Conservation (phyloP, 768 basidiomycete species). For the Pisolithus marmoratus region DNA sequence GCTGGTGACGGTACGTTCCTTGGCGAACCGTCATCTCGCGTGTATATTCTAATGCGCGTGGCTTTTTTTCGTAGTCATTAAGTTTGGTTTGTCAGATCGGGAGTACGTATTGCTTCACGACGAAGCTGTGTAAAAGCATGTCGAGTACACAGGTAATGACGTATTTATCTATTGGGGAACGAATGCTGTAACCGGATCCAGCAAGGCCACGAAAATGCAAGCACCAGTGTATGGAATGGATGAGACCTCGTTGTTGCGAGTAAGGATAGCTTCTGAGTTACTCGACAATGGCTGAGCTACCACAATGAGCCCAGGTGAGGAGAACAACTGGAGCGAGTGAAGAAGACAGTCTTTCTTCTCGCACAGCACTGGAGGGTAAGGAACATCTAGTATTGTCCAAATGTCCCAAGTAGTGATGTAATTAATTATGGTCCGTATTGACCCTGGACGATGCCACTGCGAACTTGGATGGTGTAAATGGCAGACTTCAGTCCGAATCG, state of each 20-base stretch:
- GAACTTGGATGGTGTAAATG: conserved; percentile 14
- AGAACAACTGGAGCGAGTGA: no score
- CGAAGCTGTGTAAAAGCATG: conserved; percentile 45
- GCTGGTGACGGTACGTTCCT: conserved; percentile 64
- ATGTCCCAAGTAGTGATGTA: no score
- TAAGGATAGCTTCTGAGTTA: no score
- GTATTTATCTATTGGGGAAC: neutral
- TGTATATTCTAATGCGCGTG: neutral
- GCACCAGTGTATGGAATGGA: neutral
- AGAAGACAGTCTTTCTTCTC: no score
- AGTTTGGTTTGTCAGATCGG: conserved; percentile 73
- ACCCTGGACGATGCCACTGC: no score
- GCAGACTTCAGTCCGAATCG: conserved; percentile 41
- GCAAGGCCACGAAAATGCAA: neutral
- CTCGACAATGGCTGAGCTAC: no score
- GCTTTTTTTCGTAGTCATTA: conserved; percentile 53
- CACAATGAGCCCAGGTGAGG: no score
- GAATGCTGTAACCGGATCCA: neutral
- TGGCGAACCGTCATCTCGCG: neutral
- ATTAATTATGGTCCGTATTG: no score
- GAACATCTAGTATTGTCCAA: no score
- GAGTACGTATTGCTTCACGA: conserved; percentile 88
- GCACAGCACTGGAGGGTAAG: no score
- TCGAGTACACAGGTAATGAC: neutral
- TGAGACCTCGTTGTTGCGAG: no score